Evolutionary conservation across 1,284 basidiomycete species (phyloP).

Genomic region (Cryptococcus hybrid): DNA sequence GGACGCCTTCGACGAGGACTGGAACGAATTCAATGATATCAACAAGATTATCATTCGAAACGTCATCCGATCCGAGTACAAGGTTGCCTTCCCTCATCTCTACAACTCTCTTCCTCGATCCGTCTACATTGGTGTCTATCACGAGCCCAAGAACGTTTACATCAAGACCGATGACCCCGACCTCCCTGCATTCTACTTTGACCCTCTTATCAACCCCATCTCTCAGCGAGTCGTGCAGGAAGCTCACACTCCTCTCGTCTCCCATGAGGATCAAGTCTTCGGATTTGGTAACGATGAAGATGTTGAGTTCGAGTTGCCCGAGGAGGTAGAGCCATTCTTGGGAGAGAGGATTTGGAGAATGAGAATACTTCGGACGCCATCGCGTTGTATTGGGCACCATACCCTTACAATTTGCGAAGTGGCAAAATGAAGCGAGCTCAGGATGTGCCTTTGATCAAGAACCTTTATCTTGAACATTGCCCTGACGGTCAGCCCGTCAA

Average conservation of each 20-base stretch:
- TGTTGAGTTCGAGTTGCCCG: conserved; percentile 79
- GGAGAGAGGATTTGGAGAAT: conserved; percentile 78
- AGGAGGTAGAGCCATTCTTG: conserved; percentile 79
- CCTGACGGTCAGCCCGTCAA: conserved; percentile 96
- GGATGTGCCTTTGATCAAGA: conserved; percentile 94
- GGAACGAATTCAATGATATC: conserved; percentile 99
- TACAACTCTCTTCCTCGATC: conserved; percentile 98
- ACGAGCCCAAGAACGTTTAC: conserved; percentile 95
- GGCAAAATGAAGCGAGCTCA: conserved; percentile 92
- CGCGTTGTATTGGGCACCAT: conserved; percentile 97
- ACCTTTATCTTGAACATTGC: conserved; percentile 98
- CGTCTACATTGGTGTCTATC: conserved; percentile 88
- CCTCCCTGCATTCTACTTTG: conserved; percentile 99
- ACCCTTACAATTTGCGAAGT: conserved; percentile 90
- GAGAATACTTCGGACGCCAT: conserved; percentile 96
- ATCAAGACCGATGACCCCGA: conserved; percentile 99
- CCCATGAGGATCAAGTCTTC: conserved; percentile 90
- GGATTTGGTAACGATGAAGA: conserved; percentile 72
- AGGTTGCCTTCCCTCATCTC: conserved; percentile 97
- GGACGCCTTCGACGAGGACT: conserved; percentile 97
- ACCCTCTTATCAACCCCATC: conserved; percentile 96
- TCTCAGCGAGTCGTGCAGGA: conserved; percentile 79
- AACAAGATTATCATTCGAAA: conserved; percentile 99
- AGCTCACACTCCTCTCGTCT: conserved; percentile 75
- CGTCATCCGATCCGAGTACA: conserved; percentile 98